These are phyloP conservation scores for Nannochloropsis salina DNA, from an alignment of 108 stramenopile genomes.

Conservation along the genomic window DNA sequence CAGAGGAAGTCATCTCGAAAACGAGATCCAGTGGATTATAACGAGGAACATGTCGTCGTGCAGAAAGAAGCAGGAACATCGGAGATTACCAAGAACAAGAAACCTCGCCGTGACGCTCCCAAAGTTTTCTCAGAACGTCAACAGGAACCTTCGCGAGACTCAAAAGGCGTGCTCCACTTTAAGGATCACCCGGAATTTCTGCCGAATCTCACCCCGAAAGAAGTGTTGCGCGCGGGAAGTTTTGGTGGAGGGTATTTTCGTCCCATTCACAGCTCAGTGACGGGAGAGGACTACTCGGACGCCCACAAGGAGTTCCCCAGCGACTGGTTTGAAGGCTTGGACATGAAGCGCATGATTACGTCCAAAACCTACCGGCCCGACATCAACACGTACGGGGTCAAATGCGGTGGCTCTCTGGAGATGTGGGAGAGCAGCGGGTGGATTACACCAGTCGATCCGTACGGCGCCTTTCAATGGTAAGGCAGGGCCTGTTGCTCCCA, in stretches of 20 bases:
- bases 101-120: neutral
- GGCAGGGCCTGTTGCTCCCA: neutral
- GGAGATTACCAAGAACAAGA: neutral
- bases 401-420: constrained; percentile 82
- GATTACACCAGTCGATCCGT: constrained; percentile 74
- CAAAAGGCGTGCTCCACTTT: neutral
- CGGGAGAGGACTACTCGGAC: neutral
- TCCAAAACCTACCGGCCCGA: constrained; percentile 60
- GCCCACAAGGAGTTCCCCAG: constrained; percentile 18
- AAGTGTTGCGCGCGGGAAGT: constrained; percentile 74
- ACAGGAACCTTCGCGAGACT: neutral
- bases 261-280: constrained; percentile 64
- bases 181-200: constrained; percentile 63
- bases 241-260: constrained; percentile 96
- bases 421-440: constrained; percentile 58
- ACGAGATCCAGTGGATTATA: neutral
- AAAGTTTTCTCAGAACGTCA: neutral
- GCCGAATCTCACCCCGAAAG: constrained; percentile 87
- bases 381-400: constrained; percentile 79
- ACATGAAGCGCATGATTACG: constrained; percentile 57
- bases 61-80: neutral
- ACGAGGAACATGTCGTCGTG: constrained; percentile 4
- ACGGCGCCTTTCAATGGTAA: constrained; percentile 90
- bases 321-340: constrained; percentile 55
- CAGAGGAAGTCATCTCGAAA: neutral